Conservation (phyloP, 2,329 filamentous ascomycete species). For the Penicillium crustosum region DNA sequence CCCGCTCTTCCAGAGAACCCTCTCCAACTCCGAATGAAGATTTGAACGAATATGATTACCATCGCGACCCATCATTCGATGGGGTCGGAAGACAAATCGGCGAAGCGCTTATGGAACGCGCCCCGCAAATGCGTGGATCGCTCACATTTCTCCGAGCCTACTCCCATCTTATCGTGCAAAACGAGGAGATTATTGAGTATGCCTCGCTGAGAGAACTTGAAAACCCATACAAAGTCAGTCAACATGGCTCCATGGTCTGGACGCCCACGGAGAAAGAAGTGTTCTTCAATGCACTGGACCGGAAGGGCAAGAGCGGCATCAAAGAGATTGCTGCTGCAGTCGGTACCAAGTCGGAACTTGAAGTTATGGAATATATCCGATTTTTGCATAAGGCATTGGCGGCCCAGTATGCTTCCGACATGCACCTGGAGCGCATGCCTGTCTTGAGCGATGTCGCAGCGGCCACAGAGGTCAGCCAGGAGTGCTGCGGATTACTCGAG, state of each 20-base stretch:
- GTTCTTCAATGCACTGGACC: constrained; percentile 66
- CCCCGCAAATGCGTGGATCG: constrained; percentile 27
- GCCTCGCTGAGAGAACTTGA: constrained; percentile 8
- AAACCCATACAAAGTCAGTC: constrained; percentile 46
- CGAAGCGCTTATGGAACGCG: constrained; percentile 5
- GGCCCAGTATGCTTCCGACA: constrained; percentile 40
- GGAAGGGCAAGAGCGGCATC: constrained; percentile 63
- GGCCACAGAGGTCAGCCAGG: constrained; percentile 68
- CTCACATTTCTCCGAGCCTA: constrained; percentile 54
- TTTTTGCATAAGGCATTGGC: constrained; percentile 57
- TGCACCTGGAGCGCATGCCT: constrained; percentile 37
- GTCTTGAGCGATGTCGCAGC: constrained; percentile 63
- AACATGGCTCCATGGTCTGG: constrained; percentile 72
- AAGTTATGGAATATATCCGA: constrained; percentile 69
- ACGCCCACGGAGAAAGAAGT: constrained; percentile 65
- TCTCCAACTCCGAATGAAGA: constrained; percentile 4
- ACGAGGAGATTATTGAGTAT: constrained; percentile 48
- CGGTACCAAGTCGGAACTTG: constrained; percentile 69
- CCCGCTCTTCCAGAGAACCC: constrained; percentile 4
- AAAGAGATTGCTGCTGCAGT: constrained; percentile 63
- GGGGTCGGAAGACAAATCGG: background rate
- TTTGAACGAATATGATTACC: background rate
- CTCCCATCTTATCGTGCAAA: constrained; percentile 54
- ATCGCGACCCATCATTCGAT: background rate
- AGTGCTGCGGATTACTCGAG: constrained; percentile 67